phyloP scores from a whole-genome alignment of 495 filamentous ascomycete genomes.

The Apodospora peruviana region DNA sequence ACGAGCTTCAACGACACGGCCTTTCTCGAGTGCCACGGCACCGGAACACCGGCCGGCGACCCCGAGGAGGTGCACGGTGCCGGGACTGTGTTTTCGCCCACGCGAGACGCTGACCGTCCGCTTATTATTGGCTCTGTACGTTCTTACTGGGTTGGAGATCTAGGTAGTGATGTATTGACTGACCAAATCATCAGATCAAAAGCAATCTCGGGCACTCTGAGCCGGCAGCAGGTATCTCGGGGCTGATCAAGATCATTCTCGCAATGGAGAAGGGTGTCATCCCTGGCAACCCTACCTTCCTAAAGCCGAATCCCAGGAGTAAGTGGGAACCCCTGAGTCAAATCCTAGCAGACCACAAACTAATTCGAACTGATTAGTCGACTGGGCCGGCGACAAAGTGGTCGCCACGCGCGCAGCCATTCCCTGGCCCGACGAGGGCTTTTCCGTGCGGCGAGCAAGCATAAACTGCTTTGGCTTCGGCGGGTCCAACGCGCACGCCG shows the following conservation, averaged over 20 bases:
- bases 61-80: constrained; percentile 33
- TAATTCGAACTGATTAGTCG: constrained; percentile 30
- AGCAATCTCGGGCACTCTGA: constrained; percentile 2
- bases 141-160: neutral
- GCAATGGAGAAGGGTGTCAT: constrained; percentile 30
- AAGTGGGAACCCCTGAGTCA: neutral
- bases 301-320: constrained; percentile 9
- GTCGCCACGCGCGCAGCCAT: neutral
- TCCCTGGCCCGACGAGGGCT: constrained; percentile 5
- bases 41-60: constrained; percentile 49
- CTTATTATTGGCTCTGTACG: constrained; percentile 1
- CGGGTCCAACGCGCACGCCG: constrained; percentile 48
- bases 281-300: constrained; percentile 28
- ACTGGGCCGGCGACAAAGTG: constrained; percentile 7
- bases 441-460: constrained; percentile 25
- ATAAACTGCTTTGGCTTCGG: constrained; percentile 54
- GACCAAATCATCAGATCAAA: neutral
- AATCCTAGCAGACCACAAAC: constrained; percentile 13
- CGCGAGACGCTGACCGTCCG: neutral
- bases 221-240: constrained; percentile 1
- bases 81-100: constrained; percentile 13
- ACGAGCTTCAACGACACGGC: constrained; percentile 1
- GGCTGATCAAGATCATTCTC: constrained; percentile 1
- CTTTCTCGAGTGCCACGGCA: constrained; percentile 46
- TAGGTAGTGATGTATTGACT: neutral